These are phyloP conservation scores for Pestalotiopsis sp. DNA, from an alignment of 2,329 filamentous ascomycete species.

Conservation along the genomic window DNA sequence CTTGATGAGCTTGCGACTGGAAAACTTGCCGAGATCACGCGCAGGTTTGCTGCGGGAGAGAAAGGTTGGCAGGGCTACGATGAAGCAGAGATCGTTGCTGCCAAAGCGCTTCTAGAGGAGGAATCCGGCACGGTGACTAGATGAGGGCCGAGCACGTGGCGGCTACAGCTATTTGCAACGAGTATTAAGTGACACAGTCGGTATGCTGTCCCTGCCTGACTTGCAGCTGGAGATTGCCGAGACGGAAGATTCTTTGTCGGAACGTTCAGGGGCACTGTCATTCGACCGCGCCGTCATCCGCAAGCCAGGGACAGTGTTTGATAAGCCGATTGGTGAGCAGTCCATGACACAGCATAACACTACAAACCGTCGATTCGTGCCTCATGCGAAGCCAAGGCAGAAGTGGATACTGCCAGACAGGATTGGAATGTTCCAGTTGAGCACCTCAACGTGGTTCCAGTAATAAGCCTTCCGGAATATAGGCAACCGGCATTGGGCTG, in stretches of 20 bases:
- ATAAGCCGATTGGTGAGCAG: neutral
- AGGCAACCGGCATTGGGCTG: constrained; percentile 15
- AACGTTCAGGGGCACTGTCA: constrained; percentile 17
- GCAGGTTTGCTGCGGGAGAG: constrained; percentile 61
- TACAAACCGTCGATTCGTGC: constrained; percentile 27
- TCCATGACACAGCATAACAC: neutral
- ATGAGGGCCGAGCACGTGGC: constrained; percentile 32
- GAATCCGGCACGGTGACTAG: constrained; percentile 48
- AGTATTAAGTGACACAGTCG: constrained; percentile 27
- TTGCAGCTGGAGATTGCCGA: constrained; percentile 14
- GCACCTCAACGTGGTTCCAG: constrained; percentile 41
- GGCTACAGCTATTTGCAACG: neutral
- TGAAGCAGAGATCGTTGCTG: constrained; percentile 71
- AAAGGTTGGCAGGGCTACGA: constrained; percentile 75
- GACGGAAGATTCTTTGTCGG: constrained; percentile 17
- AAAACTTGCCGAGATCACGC: constrained; percentile 77
- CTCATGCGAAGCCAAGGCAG: constrained; percentile 22
- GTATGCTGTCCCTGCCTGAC: constrained; percentile 24
- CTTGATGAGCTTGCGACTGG: constrained; percentile 73
- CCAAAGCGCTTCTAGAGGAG: constrained; percentile 65
- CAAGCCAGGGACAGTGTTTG: constrained; percentile 14
- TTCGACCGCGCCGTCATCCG: constrained; percentile 17
- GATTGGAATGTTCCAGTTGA: constrained; percentile 22
- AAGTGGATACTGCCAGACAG: constrained; percentile 36
- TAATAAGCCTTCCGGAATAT: constrained; percentile 23